Evolutionary conservation across 257 asterid species (phyloP), one percentile per base, ranked within the genome.

Genomic region (Scutellaria barbata): DNA sequence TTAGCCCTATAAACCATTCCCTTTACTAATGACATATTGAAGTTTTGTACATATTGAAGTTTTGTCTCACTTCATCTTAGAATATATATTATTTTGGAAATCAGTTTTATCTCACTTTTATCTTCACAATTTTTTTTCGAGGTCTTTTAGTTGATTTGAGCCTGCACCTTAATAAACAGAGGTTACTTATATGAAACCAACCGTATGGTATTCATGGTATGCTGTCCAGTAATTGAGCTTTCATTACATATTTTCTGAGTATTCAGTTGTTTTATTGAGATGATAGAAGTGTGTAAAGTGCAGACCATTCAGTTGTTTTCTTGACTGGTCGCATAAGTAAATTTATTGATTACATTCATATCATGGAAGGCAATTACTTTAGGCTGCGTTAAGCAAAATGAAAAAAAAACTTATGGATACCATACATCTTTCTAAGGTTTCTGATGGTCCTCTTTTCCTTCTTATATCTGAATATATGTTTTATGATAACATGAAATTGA

Each of bases 361-460:
- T 30, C 5, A 30, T 30, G 35, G 35, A 30, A 30, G 35, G 5
- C 0, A 30, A 30, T 25, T 25, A 25, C n/a, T 25, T 25, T 25
- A 25, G 30, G 3, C 30, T 30, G 66, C 22, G 63, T 48, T 8
- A 37, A 71, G 41, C 1, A 45, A 64, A 63, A 25, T 57, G 62
- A 63, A 57, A 65, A 17, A 10, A 77, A 33, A n/a, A n/a, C n/a
- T 33, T 53, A 8, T 41, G 16, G 20, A 22, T 10, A 17, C 18
- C 68, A 18, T 30, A 10, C 43, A 30, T 33, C 22, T 35, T 43
- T n/a, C 52, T 63, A 63, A 48, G 41, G 14, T 37, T 47, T 67
- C 41, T 68, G 56, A 43, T 52, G 20, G 43, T 59, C n/a, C 39
- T 54, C 42, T 45, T 64, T 59, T 43, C 61, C 65, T 79, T 6